Conservation (phyloP, 2,329 filamentous ascomycete genomes). For the Rhynchosporium agropyri region DNA sequence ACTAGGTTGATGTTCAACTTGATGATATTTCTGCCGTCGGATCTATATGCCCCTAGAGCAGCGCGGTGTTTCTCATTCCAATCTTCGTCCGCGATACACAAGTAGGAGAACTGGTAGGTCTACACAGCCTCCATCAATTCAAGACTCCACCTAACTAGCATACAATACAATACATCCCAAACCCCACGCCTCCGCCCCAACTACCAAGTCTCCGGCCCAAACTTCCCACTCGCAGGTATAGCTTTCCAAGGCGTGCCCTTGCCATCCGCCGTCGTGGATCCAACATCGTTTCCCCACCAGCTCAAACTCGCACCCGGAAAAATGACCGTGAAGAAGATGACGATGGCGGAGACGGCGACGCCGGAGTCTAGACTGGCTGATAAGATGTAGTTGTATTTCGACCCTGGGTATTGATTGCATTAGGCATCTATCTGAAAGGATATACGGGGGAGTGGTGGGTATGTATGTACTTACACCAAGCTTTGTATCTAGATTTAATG, state of each 20-base stretch:
- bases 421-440: slow-evolving; percentile 17
- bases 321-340: slow-evolving; percentile 71
- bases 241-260: slow-evolving; percentile 25
- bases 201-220: slow-evolving; percentile 19
- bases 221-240: slow-evolving; percentile 28
- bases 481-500: slow-evolving; percentile 64
- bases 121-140: no score
- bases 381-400: slow-evolving; percentile 76
- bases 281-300: slow-evolving; percentile 63
- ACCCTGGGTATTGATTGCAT: slow-evolving; percentile 60
- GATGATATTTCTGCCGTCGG: no score
- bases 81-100: no score
- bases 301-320: slow-evolving; percentile 56
- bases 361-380: slow-evolving; percentile 73
- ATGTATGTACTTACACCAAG: slow-evolving; percentile 49
- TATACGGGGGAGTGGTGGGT: no score
- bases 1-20: no score
- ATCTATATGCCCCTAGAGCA: no score
- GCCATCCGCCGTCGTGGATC: slow-evolving; percentile 34
- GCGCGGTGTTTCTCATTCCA: no score
- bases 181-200: no score
- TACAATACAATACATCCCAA: no score
- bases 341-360: slow-evolving; percentile 64
- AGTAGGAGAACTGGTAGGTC: no score
- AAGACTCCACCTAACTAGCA: no score